Evolutionary conservation across 1,284 basidiomycete genomes (phyloP).

Genomic region (Xanthoconium separans): DNA sequence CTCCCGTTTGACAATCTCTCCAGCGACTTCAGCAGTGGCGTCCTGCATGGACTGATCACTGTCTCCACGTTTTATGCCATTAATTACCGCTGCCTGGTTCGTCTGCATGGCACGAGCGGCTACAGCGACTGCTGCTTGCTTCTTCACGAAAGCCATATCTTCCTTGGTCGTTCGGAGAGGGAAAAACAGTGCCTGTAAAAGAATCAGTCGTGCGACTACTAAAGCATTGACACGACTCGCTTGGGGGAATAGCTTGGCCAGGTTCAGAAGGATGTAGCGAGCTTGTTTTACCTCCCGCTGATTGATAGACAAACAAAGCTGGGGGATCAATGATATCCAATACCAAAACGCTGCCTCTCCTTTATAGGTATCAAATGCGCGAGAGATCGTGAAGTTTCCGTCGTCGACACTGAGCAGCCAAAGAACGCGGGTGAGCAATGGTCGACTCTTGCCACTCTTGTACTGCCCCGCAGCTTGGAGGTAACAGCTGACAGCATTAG

Average conservation of each 20-base stretch:
- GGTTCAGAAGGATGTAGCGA: slow-evolving; percentile 83
- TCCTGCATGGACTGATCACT: slow-evolving; percentile 35
- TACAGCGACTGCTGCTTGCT: slow-evolving; percentile 40
- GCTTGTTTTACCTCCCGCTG: slow-evolving; percentile 94
- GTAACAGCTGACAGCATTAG: slow-evolving; percentile 96
- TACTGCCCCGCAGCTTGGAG: slow-evolving; percentile 96
- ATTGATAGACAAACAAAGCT: slow-evolving; percentile 89
- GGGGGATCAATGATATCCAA: slow-evolving; percentile 98
- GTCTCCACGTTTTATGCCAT: slow-evolving; percentile 31
- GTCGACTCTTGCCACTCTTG: slow-evolving; percentile 93
- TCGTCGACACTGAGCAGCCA: slow-evolving; percentile 99
- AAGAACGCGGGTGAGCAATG: slow-evolving; percentile 87
- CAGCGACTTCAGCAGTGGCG: slow-evolving; percentile 28
- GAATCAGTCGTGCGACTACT: slow-evolving; percentile 11
- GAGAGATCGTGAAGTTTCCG: slow-evolving; percentile 69
- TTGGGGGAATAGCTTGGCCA: slow-evolving; percentile 94
- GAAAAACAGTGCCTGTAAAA: slow-evolving; percentile 87
- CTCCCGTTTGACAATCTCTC: slow-evolving; percentile 32
- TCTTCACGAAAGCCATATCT: slow-evolving; percentile 68
- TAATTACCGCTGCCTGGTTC: slow-evolving; percentile 19
- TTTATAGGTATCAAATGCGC: slow-evolving; percentile 95
- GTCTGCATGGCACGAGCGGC: slow-evolving; percentile 34
- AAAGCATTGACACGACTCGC: slow-evolving; percentile 42
- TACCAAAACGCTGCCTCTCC: slow-evolving; percentile 98
- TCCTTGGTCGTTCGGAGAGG: slow-evolving; percentile 90